phyloP scores from a whole-genome alignment of 345 rosid genomes.

The Trapa incisa region DNA sequence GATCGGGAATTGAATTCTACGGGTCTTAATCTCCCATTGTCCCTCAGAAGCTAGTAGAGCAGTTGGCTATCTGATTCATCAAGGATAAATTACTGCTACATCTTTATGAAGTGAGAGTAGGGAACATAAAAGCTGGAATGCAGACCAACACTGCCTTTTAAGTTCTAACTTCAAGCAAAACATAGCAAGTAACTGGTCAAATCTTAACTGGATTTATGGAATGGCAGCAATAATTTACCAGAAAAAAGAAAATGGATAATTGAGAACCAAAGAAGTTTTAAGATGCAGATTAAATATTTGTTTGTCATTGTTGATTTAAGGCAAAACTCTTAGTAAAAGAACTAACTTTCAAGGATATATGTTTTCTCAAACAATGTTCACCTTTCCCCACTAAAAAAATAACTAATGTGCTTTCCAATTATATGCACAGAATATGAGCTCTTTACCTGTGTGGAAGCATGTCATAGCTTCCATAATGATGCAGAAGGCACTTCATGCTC shows the following conservation, averaged over 20 bases:
- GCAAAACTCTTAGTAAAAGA: not conserved
- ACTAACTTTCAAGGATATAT: not conserved
- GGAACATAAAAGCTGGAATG: too few species aligned
- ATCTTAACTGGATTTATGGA: not conserved
- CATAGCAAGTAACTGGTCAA: not conserved
- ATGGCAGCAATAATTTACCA: not conserved
- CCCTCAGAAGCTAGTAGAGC: too few species aligned
- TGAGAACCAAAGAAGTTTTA: not conserved
- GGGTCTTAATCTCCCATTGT: too few species aligned
- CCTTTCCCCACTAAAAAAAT: not conserved
- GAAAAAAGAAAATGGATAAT: not conserved
- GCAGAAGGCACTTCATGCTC: slow-evolving; percentile 80
- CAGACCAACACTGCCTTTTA: too few species aligned
- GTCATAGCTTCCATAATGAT: slow-evolving; percentile 76
- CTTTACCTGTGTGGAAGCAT: slow-evolving; percentile 53
- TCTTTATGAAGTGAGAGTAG: too few species aligned
- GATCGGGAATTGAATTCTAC: too few species aligned
- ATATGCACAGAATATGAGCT: not conserved
- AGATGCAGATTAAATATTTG: not conserved
- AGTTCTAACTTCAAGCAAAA: not conserved
- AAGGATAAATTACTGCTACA: too few species aligned
- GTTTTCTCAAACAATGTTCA: not conserved
- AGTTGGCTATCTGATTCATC: too few species aligned
- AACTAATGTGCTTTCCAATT: not conserved
- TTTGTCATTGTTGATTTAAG: not conserved